Base-by-base conservation (phyloP, 306 rosid species). In the Corylus americana region DNA sequence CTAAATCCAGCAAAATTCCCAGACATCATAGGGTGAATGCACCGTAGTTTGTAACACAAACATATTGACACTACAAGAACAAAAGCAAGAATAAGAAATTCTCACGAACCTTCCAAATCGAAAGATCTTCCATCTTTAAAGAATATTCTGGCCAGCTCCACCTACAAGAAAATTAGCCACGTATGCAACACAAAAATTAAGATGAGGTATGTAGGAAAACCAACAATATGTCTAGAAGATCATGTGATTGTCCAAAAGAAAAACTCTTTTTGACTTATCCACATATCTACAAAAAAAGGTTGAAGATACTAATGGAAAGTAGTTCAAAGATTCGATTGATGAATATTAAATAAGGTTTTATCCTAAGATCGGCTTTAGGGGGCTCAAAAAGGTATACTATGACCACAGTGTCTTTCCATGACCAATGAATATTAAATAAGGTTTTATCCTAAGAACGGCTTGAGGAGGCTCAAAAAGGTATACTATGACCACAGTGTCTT, bases 111-210 rank as follows among this genome's bases (percentile, higher is more conserved):
- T 91, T 92, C 92, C 69, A 94, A 91, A 84, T 94, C 97, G 58
- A 92, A 76, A 77, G 87, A 79, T 75, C 97, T 91, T 78, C 91
- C 95, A 80, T 92, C 97, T 81, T 91, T 91, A 51, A 94, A 94
- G 81, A 94, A 94, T 5, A 59, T 91, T 69, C 90, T 87, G 6
- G 89, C 93, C 50, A 94, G 85, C 89, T 92, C 97, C 86, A 54
- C 84, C 97, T 94, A 88, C 71, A 88, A 90, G 77, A 82, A 74
- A 83, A 82, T 27, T 75, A 79, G 22, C 82, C 16, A 78, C 48
- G 58, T 73, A 35, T 61, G 58, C 75, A 71, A 79, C 67, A 81
- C 42, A 50, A 35, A 8, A 16, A 4, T 37, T 29, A 71, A 79
- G n/a, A 69, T 47, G 53, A 67, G 37, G 48, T 64, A 14, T 3